These are phyloP conservation scores for Neofusicoccum umdonicola DNA, from an alignment of 2,329 filamentous ascomycete genomes.

Conservation along the genomic window DNA sequence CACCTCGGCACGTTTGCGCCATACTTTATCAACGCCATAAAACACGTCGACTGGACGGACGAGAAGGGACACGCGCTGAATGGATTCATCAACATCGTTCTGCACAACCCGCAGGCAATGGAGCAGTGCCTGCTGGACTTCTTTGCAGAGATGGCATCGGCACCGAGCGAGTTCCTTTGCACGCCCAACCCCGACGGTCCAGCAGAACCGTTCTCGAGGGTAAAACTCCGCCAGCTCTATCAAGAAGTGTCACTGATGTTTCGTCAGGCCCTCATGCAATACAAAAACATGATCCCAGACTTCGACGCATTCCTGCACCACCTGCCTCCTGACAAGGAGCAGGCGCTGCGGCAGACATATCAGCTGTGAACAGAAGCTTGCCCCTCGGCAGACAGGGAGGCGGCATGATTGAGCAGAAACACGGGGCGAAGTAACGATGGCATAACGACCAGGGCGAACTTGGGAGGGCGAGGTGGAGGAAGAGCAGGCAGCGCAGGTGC, in stretches of 20 bases:
- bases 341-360: slow-evolving; percentile 45
- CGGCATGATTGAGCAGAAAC: not conserved
- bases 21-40: slow-evolving; percentile 78
- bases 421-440: not conserved
- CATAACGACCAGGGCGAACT: not conserved
- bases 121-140: slow-evolving; percentile 80
- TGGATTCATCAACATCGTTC: slow-evolving; percentile 82
- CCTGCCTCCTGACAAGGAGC: slow-evolving; percentile 44
- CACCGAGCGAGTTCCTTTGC: slow-evolving; percentile 55
- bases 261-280: slow-evolving; percentile 49
- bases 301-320: slow-evolving; percentile 52
- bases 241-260: not conserved
- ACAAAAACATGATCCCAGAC: slow-evolving; percentile 55
- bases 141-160: slow-evolving; percentile 79
- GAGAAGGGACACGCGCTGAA: slow-evolving; percentile 94
- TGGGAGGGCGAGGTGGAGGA: not conserved
- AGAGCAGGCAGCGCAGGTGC: not conserved
- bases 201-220: slow-evolving; percentile 72
- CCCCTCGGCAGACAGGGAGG: not conserved
- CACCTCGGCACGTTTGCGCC: slow-evolving; percentile 77
- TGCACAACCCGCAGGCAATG: slow-evolving; percentile 86
- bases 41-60: slow-evolving; percentile 79
- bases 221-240: slow-evolving; percentile 43
- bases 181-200: slow-evolving; percentile 58
- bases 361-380: slow-evolving; percentile 25